A percentile compares a stretch with the other conserved stretches of the same genome.
Conservation (phyloP, 192 early-diverging fungal species). For the Allomyces arbusculus region DNA sequence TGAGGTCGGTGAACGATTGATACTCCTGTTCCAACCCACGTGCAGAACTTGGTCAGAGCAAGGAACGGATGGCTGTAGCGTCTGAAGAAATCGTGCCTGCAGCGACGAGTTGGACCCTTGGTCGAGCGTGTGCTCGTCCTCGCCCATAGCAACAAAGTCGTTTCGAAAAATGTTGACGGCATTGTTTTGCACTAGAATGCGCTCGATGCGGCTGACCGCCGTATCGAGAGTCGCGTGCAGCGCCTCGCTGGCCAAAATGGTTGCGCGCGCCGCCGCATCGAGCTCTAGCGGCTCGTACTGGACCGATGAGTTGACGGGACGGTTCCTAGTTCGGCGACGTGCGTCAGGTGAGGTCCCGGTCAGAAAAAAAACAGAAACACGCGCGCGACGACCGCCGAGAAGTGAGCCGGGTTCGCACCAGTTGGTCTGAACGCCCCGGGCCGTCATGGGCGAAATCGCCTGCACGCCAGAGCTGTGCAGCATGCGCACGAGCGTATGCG, state of each 20-base stretch:
- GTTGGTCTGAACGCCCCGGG: no score
- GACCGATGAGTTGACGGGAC: constrained; percentile 8
- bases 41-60: background rate
- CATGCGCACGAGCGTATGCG: background rate
- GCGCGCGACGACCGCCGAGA: background rate
- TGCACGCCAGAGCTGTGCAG: background rate
- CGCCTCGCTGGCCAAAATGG: constrained; percentile 3
- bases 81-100: constrained; percentile 9
- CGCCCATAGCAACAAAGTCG: constrained; percentile 30
- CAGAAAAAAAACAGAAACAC: no score
- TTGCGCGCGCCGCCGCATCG: background rate
- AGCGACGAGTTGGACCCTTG: constrained; percentile 31
- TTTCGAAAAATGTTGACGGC: constrained; percentile 35
- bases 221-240: constrained; percentile 8
- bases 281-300: constrained; percentile 3
- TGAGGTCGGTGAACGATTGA: constrained; percentile 40
- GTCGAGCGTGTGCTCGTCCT: constrained; percentile 33
- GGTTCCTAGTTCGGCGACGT: constrained; percentile 4
- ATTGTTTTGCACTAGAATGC: constrained; percentile 29
- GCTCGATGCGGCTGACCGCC: constrained; percentile 11
- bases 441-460: background rate
- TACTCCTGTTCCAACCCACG: constrained; percentile 21
- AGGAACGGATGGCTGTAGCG: no score
- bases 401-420: background rate
- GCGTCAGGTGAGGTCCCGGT: no score